Conservation (phyloP, 2,329 filamentous ascomycete species). For the Hypoxylon sp. region DNA sequence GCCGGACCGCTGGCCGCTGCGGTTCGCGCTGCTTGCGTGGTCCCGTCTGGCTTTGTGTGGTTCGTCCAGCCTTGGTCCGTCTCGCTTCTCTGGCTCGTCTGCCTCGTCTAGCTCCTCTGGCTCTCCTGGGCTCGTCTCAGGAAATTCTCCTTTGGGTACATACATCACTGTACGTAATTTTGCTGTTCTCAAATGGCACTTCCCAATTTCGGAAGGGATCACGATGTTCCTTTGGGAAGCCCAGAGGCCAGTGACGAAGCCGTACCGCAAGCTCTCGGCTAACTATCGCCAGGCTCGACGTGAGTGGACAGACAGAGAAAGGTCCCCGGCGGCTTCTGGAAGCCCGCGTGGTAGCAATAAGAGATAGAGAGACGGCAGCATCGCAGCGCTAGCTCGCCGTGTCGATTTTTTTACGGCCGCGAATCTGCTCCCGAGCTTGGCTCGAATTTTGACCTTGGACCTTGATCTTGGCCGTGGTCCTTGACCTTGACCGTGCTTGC, state of each 20-base stretch:
- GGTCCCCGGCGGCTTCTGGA: slow-evolving; percentile 9
- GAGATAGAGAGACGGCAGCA: not conserved
- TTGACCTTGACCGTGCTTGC: not conserved
- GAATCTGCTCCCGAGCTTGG: too few relatives aligned
- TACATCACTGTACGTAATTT: slow-evolving; percentile 36
- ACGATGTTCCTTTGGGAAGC: slow-evolving; percentile 23
- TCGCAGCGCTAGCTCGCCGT: not conserved
- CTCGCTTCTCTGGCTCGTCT: too few relatives aligned
- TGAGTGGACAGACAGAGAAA: slow-evolving; percentile 10
- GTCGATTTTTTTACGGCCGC: not conserved
- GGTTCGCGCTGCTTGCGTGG: too few relatives aligned
- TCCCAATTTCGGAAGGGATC: slow-evolving; percentile 37
- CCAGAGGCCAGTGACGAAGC: slow-evolving; percentile 34
- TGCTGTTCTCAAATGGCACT: slow-evolving; percentile 32
- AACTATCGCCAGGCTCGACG: slow-evolving; percentile 25
- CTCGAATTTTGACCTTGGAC: too few relatives aligned
- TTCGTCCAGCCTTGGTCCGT: too few relatives aligned
- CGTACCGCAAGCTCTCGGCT: slow-evolving; percentile 25
- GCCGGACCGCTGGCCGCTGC: too few relatives aligned
- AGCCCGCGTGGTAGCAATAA: not conserved
- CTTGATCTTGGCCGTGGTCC: not conserved
- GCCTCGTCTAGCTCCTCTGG: too few relatives aligned
- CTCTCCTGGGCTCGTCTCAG: slow-evolving; percentile 29
- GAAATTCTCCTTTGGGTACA: slow-evolving; percentile 13
- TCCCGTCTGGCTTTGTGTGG: too few relatives aligned